Conservation (phyloP, 495 filamentous ascomycete genomes). For the Xanthoparmelia taractica region DNA sequence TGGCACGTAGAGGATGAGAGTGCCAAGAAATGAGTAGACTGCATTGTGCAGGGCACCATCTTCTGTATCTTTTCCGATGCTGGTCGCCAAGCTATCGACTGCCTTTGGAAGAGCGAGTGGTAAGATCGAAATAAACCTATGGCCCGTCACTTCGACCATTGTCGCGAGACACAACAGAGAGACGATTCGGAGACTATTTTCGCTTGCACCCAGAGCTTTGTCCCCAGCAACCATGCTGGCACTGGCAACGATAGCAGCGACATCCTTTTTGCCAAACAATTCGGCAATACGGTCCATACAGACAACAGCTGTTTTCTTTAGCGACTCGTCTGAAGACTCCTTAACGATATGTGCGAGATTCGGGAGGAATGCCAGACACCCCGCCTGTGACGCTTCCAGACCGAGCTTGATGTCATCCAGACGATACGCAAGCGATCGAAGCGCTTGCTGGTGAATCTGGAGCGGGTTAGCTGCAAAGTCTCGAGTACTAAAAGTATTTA, state of each 20-base stretch:
- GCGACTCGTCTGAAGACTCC: constrained; percentile 56
- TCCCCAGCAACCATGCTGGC: constrained; percentile 68
- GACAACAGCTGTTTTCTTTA: constrained; percentile 72
- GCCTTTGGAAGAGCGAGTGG: constrained; percentile 64
- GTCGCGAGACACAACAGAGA: constrained; percentile 83
- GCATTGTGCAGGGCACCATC: constrained; percentile 68
- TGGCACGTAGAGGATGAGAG: constrained; percentile 71
- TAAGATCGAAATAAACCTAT: constrained; percentile 73
- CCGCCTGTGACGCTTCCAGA: constrained; percentile 56
- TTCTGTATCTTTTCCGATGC: constrained; percentile 44
- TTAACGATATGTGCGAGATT: constrained; percentile 65
- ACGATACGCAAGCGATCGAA: constrained; percentile 68
- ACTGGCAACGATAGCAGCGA: constrained; percentile 53
- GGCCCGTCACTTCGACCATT: constrained; percentile 76
- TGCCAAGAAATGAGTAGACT: constrained; percentile 65
- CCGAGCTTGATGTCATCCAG: constrained; percentile 59
- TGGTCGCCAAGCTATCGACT: constrained; percentile 58
- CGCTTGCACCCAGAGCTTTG: constrained; percentile 64
- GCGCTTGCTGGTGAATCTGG: constrained; percentile 61
- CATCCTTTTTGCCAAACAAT: constrained; percentile 83
- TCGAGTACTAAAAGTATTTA: not conserved
- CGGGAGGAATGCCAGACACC: constrained; percentile 70
- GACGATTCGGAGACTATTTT: constrained; percentile 65
- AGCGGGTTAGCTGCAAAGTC: not conserved
- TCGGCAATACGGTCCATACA: constrained; percentile 88